Conservation (phyloP, 306 rosid species). For the Malus sieversii region DNA sequence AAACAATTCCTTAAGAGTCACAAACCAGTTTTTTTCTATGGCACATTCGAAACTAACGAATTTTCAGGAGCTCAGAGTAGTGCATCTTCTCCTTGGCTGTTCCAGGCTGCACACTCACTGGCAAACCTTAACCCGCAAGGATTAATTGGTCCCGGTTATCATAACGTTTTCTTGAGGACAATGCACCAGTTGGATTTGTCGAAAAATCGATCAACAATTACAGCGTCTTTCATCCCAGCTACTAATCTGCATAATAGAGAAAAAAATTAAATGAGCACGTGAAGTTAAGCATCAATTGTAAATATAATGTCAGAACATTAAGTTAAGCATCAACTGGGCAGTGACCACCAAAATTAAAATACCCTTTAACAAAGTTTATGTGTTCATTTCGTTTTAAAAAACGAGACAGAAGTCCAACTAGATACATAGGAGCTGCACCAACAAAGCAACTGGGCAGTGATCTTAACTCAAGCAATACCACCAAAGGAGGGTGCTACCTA, state of each 20-base stretch:
- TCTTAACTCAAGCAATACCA: neutral
- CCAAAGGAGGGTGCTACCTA: neutral
- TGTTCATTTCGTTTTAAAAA: neutral
- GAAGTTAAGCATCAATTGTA: neutral
- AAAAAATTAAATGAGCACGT: constrained; percentile 1
- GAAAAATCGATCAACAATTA: constrained; percentile 67
- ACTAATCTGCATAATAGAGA: constrained; percentile 48
- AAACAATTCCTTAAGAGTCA: neutral
- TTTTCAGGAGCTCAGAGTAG: neutral
- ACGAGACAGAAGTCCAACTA: neutral
- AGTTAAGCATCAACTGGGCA: neutral
- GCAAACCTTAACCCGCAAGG: neutral
- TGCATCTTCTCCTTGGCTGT: neutral
- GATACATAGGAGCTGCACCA: neutral
- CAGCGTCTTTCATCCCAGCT: constrained; percentile 56
- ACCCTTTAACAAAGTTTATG: neutral
- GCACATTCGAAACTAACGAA: neutral
- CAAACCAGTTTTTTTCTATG: neutral
- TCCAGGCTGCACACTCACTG: neutral
- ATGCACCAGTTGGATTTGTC: constrained; percentile 96
- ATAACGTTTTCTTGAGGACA: constrained; percentile 63
- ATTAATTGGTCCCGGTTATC: constrained; percentile 5
- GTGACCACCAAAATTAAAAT: neutral
- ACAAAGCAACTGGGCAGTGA: neutral
- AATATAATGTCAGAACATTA: neutral